Base-by-base conservation (phyloP, 2,329 filamentous ascomycete species). In the Trichoderma atrobrunneum region DNA sequence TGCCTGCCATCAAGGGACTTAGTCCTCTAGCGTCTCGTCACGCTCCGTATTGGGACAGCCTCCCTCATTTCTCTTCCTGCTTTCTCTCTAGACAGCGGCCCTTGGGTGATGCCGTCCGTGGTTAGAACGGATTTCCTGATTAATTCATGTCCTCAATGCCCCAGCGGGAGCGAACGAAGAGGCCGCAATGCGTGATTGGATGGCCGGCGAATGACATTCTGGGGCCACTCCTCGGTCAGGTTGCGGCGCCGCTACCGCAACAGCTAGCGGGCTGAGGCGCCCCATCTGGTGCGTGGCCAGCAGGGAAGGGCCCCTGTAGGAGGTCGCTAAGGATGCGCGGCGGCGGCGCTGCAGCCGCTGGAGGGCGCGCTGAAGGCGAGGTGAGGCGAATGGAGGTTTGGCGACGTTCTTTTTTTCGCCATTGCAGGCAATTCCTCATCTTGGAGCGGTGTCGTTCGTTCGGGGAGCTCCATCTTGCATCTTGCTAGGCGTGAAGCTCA, bases 211-310 rank as follows among this genome's bases (percentile, higher is more conserved):
- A n/a, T 60, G 57, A 60, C n/a, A 30, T 60, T 60, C 28, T 34
- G 57, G 57, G 30, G 28, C 18, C 18, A 11, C 3, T 7, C 18
- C 32, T 60, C 60, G 54, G 66, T 28, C 12, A 28, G 32, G 30
- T 51, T 34, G 48, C 43, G 32, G 51, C 12, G 43, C 48, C 63
- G 48, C 65, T 36, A 39, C 56, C 48, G 48, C 48, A 51, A 51
- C 48, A 36, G 36, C 36, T 30, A 18, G 28, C 48, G 43, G 43
- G 10, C 43, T 32, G n/a, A 26, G 57, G 18, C 14, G 57, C 66
- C 48, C 57, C 56, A 70, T 51, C 66, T 54, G 66, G 57, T n/a
- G 66, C 39, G 39, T 36, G 66, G 57, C 57, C 57, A 48, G 28
- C 56, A 62, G 57, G 66, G 57, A 48, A 61, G n/a, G 43, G 66